A percentile compares a stretch with the other conserved stretches of the same genome.
phyloP scores from a whole-genome alignment of 2,329 filamentous ascomycete genomes.

The Trichophyton simii region DNA sequence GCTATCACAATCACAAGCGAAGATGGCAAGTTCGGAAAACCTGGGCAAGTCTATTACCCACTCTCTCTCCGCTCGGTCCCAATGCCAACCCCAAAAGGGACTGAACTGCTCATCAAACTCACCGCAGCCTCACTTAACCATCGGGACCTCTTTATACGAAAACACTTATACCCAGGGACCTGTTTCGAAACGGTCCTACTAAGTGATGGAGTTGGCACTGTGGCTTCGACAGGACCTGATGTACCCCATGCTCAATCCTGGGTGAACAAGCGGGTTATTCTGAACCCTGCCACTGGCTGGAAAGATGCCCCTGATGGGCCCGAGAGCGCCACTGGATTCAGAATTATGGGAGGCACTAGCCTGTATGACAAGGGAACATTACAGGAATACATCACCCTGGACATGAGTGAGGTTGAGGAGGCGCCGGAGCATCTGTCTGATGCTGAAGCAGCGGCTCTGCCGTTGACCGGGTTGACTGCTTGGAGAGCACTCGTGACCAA shows the following conservation, averaged over 20 bases:
- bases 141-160: slow-evolving; percentile 86
- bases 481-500: slow-evolving; percentile 81
- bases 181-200: slow-evolving; percentile 68
- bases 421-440: slow-evolving; percentile 60
- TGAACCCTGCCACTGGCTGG: slow-evolving; percentile 73
- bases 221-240: slow-evolving; percentile 50
- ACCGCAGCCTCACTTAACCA: slow-evolving; percentile 80
- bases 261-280: slow-evolving; percentile 57
- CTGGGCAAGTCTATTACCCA: slow-evolving; percentile 63
- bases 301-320: slow-evolving; percentile 57
- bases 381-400: slow-evolving; percentile 59
- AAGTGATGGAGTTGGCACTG: slow-evolving; percentile 67
- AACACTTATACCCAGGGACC: slow-evolving; percentile 77
- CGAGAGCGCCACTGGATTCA: slow-evolving; percentile 23
- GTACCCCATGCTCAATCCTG: slow-evolving; percentile 40
- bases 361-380: slow-evolving; percentile 55
- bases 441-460: slow-evolving; percentile 69
- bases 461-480: slow-evolving; percentile 72
- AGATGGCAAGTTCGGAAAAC: slow-evolving; percentile 56
- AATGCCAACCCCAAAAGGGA: slow-evolving; percentile 49
- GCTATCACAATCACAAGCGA: slow-evolving; percentile 37
- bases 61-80: slow-evolving; percentile 47
- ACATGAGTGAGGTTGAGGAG: slow-evolving; percentile 60
- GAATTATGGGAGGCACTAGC: slow-evolving; percentile 45
- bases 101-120: slow-evolving; percentile 63